phyloP scores from a whole-genome alignment of 2,329 filamentous ascomycete genomes.

The Daldinia sp. region DNA sequence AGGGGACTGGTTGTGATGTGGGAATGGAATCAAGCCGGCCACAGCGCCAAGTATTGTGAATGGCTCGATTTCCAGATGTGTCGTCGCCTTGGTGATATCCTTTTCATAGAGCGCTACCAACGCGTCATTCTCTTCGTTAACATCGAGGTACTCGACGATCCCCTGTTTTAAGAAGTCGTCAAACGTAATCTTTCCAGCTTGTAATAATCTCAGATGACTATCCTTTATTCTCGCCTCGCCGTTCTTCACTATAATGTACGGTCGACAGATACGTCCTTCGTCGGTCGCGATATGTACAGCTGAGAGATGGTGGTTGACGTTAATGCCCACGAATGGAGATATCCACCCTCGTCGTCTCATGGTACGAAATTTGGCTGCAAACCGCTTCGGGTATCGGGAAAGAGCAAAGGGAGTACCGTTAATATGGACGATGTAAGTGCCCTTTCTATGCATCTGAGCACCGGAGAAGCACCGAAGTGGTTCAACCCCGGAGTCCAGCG shows the following conservation, averaged over 20 bases:
- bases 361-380: conserved; percentile 85
- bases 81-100: conserved; percentile 84
- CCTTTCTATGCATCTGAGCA: conserved; percentile 85
- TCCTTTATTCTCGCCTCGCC: conserved; percentile 82
- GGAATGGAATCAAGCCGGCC: conserved; percentile 95
- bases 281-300: conserved; percentile 97
- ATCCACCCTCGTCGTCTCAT: conserved; percentile 91
- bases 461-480: conserved; percentile 78
- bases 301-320: conserved; percentile 92
- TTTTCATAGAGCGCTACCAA: conserved; percentile 91
- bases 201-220: conserved; percentile 82
- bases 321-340: conserved; percentile 96
- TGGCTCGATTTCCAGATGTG: conserved; percentile 96
- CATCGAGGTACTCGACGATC: conserved; percentile 94
- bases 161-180: conserved; percentile 93
- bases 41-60: conserved; percentile 97
- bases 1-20: conserved; percentile 98
- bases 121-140: conserved; percentile 98
- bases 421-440: conserved; percentile 90
- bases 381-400: conserved; percentile 86
- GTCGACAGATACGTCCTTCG: conserved; percentile 95
- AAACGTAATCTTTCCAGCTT: conserved; percentile 86
- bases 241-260: conserved; percentile 94
- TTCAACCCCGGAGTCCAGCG: conserved; percentile 85
- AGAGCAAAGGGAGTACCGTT: conserved; percentile 95